Evolutionary conservation across 2,329 filamentous ascomycete genomes (phyloP), one percentile per base, ranked within the genome.

Genomic region (Rhinocladiella similis): DNA sequence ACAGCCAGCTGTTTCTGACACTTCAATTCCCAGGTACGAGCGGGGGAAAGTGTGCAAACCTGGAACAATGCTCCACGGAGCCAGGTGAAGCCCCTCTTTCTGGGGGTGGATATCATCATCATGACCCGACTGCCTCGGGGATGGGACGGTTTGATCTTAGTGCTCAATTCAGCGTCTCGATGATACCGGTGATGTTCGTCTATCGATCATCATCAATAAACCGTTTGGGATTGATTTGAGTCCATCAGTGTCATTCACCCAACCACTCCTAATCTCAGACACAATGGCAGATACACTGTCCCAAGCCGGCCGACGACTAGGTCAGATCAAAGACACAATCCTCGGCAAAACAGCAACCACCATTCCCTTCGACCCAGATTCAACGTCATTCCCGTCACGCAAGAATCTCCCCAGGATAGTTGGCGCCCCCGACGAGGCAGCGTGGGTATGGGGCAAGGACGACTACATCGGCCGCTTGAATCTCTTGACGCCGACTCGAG

Each of bases 401-500:
- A 77, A 78, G 51, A 77, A 84, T 49, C 72, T 85, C 3, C 80
- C 81, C 18, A 63, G 69, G 18, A 74, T 84, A 36, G 69, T 76
- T 1, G 78, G 77, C 33, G 80, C 80, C 1, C 83, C 82, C 0
- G 72, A 79, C 16, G 80, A 75, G 25, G 81, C 82, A 16, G 81
- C 82, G 16, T 85, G 83, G 83, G 78, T 83, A 22, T 85, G 82
- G 82, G 82, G 83, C 12, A 72, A 80, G 39, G 73, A 83, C 65
- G 74, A 69, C 59, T 60, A 58, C 49, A 38, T 78, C 50, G 78
- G 78, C 12, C 74, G 82, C 43, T 65, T 84, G 42, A 84, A 85
- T 55, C 76, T 84, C 7, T 71, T 84, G 14, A 85, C 82, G 0
- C 81, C 81, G 0, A 68, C 73, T 3, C 73, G 82, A 13, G 81